Evolutionary conservation across 176 grass and related monocot species (phyloP), one percentile per base, ranked within the genome.

Genomic region (Bothriochloa decipiens): DNA sequence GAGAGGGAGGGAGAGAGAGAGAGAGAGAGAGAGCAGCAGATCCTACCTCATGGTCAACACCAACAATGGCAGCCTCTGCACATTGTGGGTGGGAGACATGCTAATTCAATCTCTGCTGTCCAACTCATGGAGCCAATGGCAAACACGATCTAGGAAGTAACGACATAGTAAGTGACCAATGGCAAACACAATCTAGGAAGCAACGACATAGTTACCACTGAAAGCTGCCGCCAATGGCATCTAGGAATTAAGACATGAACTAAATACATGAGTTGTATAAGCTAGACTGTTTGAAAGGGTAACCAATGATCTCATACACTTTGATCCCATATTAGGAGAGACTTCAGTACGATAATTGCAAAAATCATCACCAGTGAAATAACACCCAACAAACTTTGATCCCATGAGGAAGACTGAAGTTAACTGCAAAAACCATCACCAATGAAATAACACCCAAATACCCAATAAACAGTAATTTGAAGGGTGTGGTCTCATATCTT

Each of bases 41-140:
- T n/a, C 18, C n/a, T 87, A 92, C 95, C 88, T 97, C 95, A 92
- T 97, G 92, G 41, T 94, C 92, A 81, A 97, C 84, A 68, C 92
- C 95, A 92, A 94, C 88, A 74, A 91, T 88, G 60, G 90, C 95
- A 64, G 92, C 95, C 82, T 97, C 92, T 55, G 84, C 84, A 84
- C 95, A 93, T 55, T 91, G 84, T 29, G 88, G 90, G 52, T 97
- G 88, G 5, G 92, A 94, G 41, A 97, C 92, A 82, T 25, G 92
- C 95, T 12, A 87, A 97, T 72, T 97, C 92, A 75, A 94, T 72
- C 88, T 97, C 92, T 73, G 95, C 90, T 67, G 90, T 93, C 92
- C 95, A 70, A 97, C 92, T 71, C 95, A 84, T 47, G 91, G 92
- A 11, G 83, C 40, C 27, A 68, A 71, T 78, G 18, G 8, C 6